Evolutionary conservation across 2,329 filamentous ascomycete genomes (phyloP), one percentile per base, ranked within the genome.

Genomic region (Fusarium sp.): DNA sequence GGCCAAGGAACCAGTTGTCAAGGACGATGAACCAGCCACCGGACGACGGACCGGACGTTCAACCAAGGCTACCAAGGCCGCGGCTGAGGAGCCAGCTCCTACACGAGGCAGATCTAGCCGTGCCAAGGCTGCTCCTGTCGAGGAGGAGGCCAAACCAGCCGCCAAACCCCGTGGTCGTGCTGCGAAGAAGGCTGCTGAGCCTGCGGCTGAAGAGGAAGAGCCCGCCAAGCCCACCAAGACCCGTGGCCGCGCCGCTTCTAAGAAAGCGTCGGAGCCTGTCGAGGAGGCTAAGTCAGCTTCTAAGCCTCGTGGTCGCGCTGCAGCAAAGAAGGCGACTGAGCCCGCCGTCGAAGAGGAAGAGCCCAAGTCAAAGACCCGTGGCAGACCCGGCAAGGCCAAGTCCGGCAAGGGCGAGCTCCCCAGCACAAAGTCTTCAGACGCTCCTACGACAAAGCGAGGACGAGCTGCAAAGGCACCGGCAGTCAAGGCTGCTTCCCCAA

Each of bases 361-460:
- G 31, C 16, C 27, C 18, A 70, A 72, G 33, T 59, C 67, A 11
- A 73, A 69, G 36, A 23, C 70, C 36, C 68, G 72, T 18, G 61
- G 70, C 34, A 64, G 66, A 14, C 58, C 67, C 3, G 54, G 53
- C 8, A 71, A 69, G n/a, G 61, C 60, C 36, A 74, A 74, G 53
- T 67, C 73, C 6, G 73, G 73, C 18, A 74, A 74, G 34, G 73
- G 73, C 10, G 73, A 74, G 38, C 58, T 74, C 11, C 42, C 69
- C 34, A 65, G 62, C 38, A 23, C 69, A 9, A 74, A 74, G 33
- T 40, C 38, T 0, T 53, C 29, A 0, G 53, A 56, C n/a, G 58
- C 61, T 5, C 50, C 56, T 3, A 25, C 53, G 4, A 20, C 64
- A 25, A 74, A 71, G 49, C 63, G 62, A 31, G 68, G 68, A 42